Evolutionary conservation across 345 rosid species (phyloP).

Genomic region (Litchi chinensis): DNA sequence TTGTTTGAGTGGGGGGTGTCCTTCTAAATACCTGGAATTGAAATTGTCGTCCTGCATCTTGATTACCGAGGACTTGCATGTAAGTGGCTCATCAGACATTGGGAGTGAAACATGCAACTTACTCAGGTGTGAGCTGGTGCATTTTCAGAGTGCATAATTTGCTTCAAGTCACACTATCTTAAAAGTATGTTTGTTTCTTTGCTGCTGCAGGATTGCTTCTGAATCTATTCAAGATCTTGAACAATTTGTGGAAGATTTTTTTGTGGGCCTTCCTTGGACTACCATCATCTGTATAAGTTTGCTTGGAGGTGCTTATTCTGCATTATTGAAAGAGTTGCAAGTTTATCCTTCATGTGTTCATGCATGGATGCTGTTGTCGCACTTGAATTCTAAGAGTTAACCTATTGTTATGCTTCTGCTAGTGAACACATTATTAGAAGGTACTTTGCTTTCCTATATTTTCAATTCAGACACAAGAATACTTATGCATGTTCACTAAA

Average conservation of each 20-base stretch:
- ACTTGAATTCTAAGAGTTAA: conserved; percentile 53
- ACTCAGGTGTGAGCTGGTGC: conserved; percentile 52
- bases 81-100: conserved; percentile 36
- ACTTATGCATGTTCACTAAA: conserved; percentile 4
- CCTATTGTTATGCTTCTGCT: conserved; percentile 82
- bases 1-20: neutral
- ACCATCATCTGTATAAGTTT: conserved; percentile 71
- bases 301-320: conserved; percentile 57
- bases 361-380: conserved; percentile 82
- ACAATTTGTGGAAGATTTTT: conserved; percentile 59
- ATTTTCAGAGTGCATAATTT: conserved; percentile 6
- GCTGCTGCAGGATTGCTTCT: conserved; percentile 75
- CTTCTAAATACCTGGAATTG: neutral
- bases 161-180: conserved; percentile 16
- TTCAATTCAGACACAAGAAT: conserved; percentile 1
- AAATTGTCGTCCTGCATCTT: conserved; percentile 18
- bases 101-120: conserved; percentile 35
- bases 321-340: conserved; percentile 61
- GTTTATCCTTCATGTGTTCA: conserved; percentile 47
- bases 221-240: conserved; percentile 67
- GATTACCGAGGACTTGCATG: conserved; percentile 44
- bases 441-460: conserved; percentile 40
- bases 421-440: conserved; percentile 62
- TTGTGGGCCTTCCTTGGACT: conserved; percentile 59
- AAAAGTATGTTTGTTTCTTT: conserved; percentile 21